phyloP scores from a whole-genome alignment of 2,329 filamentous ascomycete genomes.

The Hymenoscyphus albidus region DNA sequence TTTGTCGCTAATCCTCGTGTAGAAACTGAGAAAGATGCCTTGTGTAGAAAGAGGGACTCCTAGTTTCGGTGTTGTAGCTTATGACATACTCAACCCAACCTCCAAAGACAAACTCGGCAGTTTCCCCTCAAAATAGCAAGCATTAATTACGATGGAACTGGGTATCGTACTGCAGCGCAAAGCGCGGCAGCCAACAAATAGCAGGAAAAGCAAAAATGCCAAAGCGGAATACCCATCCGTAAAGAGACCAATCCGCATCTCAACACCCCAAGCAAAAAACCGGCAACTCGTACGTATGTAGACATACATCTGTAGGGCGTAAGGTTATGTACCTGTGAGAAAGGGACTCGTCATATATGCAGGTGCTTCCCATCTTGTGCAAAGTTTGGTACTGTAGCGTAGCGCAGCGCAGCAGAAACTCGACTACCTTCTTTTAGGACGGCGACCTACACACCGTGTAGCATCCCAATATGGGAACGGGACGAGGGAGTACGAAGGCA shows the following conservation, averaged over 20 bases:
- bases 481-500: neutral
- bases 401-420: neutral
- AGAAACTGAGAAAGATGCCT: too few relatives aligned
- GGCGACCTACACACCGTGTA: neutral
- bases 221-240: neutral
- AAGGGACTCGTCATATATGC: neutral
- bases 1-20: too few relatives aligned
- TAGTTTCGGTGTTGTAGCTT: too few relatives aligned
- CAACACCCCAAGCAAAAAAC: neutral
- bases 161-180: too few relatives aligned
- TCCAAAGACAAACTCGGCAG: too few relatives aligned
- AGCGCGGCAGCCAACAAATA: too few relatives aligned
- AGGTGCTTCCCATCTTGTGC: neutral
- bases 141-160: too few relatives aligned
- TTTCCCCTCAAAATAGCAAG: too few relatives aligned
- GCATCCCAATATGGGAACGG: neutral
- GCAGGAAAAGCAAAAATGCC: too few relatives aligned
- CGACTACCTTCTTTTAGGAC: neutral
- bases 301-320: too few relatives aligned
- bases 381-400: neutral
- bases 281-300: neutral
- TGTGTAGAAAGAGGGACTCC: too few relatives aligned
- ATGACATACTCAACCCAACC: too few relatives aligned
- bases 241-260: conserved; percentile 4
- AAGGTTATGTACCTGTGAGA: neutral